A percentile compares a stretch with the other conserved stretches of the same genome.
Evolutionary conservation across 225 moss, liverwort and hornwort species (phyloP).

Genomic region (Antitrichia curtipendula): DNA sequence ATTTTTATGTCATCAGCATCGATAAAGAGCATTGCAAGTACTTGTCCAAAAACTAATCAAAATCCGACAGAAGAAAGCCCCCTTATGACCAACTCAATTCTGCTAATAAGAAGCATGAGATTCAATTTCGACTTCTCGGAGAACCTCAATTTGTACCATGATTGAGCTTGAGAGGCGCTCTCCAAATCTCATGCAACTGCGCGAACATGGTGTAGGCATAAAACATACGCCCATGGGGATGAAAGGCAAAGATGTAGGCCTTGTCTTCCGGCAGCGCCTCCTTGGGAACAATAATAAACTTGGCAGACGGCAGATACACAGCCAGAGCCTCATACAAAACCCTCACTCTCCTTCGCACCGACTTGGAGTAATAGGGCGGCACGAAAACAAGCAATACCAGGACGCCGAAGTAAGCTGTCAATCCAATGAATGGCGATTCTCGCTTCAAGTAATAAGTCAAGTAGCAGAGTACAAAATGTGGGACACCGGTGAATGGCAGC

Average conservation of each 20-base stretch:
- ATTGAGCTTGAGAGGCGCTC: constrained; percentile 34
- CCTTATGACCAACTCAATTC: neutral
- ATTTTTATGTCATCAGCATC: neutral
- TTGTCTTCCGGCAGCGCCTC: constrained; percentile 35
- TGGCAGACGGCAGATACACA: constrained; percentile 53
- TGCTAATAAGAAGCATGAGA: neutral
- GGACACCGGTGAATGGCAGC: constrained; percentile 64
- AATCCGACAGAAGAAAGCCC: neutral
- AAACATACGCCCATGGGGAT: constrained; percentile 91
- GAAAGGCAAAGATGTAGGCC: constrained; percentile 78
- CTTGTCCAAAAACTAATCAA: neutral
- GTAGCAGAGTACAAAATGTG: constrained; percentile 2
- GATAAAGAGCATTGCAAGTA: neutral
- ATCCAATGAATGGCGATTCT: neutral
- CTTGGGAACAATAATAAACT: constrained; percentile 39
- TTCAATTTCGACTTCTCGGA: neutral
- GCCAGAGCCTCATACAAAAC: constrained; percentile 55
- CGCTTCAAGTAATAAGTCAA: constrained; percentile 15
- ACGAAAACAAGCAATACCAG: constrained; percentile 11
- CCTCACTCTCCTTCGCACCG: constrained; percentile 17
- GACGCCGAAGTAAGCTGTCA: constrained; percentile 20
- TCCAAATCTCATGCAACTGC: constrained; percentile 62
- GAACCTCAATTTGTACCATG: neutral
- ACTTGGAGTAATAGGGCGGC: constrained; percentile 42
- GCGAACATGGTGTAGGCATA: constrained; percentile 61